A percentile compares a stretch with the other conserved stretches of the same genome.
Conservation (phyloP, 2,329 filamentous ascomycete genomes). For the Beauveria brongniartii region DNA sequence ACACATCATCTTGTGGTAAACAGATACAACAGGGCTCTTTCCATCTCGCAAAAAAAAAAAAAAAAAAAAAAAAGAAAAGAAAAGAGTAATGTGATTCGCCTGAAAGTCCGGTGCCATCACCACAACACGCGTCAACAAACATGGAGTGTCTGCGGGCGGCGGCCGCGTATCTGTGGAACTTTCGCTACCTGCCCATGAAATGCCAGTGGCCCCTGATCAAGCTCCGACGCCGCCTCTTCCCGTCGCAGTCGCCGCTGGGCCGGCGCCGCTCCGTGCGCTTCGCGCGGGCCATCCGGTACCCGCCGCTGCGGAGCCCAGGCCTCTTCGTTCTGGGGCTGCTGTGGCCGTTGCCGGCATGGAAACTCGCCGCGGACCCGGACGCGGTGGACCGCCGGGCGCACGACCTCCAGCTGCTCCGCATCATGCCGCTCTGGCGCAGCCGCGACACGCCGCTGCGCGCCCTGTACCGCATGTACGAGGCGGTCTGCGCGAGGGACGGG, state of each 20-base stretch:
- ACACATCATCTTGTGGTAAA: too few relatives aligned
- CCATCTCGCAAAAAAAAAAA: too few relatives aligned
- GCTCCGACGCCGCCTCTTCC: slow-evolving; percentile 13
- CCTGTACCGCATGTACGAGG: slow-evolving; percentile 22
- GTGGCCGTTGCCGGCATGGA: slow-evolving; percentile 12
- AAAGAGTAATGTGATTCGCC: too few relatives aligned
- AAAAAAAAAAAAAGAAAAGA: too few relatives aligned
- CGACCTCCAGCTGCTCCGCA: slow-evolving; percentile 13
- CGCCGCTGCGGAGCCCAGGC: not conserved
- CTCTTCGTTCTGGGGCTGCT: slow-evolving; percentile 13
- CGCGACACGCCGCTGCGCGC: slow-evolving; percentile 21
- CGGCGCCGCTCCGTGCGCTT: slow-evolving; percentile 11
- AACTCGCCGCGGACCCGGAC: slow-evolving; percentile 6
- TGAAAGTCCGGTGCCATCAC: not conserved
- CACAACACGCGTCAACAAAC: not conserved
- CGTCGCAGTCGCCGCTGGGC: slow-evolving; percentile 10
- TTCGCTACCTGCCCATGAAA: slow-evolving; percentile 15
- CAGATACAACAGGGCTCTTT: too few relatives aligned
- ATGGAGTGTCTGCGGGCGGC: not conserved
- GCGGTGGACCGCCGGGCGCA: slow-evolving; percentile 7
- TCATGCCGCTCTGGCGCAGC: slow-evolving; percentile 14
- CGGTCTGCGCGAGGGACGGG: slow-evolving; percentile 19
- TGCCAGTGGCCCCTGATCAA: slow-evolving; percentile 15
- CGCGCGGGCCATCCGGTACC: not conserved
- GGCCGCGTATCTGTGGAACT: slow-evolving; percentile 14